Evolutionary conservation across 2,329 filamentous ascomycete genomes (phyloP).

Genomic region (Sphaerulina populicola): DNA sequence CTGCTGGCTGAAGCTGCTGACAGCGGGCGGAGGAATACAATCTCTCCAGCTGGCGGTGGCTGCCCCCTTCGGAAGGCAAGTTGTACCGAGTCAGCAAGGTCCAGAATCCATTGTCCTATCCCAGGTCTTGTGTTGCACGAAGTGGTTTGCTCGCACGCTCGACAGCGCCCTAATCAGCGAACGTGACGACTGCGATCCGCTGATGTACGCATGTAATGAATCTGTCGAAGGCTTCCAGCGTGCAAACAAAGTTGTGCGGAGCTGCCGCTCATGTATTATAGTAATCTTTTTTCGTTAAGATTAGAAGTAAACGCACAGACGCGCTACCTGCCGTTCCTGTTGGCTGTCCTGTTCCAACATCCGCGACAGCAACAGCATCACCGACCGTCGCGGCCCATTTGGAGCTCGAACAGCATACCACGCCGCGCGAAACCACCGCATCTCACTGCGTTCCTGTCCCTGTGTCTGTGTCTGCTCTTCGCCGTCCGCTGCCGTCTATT

Average conservation of each 20-base stretch:
- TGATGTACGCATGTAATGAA: not conserved
- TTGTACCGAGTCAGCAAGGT: constrained; percentile 11
- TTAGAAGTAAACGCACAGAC: not conserved
- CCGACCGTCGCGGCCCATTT: not conserved
- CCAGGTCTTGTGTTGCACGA: constrained; percentile 7
- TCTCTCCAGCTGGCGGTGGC: not conserved
- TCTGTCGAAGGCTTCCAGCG: not conserved
- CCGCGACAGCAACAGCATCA: not conserved
- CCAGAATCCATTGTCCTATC: constrained; percentile 1
- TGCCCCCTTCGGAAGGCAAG: not conserved
- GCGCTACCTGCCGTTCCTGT: not conserved
- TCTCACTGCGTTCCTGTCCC: constrained; percentile 4
- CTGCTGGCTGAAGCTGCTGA: constrained; percentile 1
- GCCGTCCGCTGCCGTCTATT: not conserved
- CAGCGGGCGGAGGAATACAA: not conserved
- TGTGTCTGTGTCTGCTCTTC: not conserved
- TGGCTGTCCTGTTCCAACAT: not conserved
- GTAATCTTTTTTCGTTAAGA: not conserved
- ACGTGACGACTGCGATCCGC: not conserved
- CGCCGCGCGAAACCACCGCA: constrained; percentile 6
- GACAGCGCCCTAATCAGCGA: not conserved
- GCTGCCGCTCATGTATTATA: not conserved
- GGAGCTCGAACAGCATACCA: not conserved
- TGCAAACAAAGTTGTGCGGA: not conserved
- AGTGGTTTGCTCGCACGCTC: constrained; percentile 5